These are phyloP conservation scores for Exutisphaerella laricina DNA, from an alignment of 2,329 filamentous ascomycete species.

Conservation along the genomic window DNA sequence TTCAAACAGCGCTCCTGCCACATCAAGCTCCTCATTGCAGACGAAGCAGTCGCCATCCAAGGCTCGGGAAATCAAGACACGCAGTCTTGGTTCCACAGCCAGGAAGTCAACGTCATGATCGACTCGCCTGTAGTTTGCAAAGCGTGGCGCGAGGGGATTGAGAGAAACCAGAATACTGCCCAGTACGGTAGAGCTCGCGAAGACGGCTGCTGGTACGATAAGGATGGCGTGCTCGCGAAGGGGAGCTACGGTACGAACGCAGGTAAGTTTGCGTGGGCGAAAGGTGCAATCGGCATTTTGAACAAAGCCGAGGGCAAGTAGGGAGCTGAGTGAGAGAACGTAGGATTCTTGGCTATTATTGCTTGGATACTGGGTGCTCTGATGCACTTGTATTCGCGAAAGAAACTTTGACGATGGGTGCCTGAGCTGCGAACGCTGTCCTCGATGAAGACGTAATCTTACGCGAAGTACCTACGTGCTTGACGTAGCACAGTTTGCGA, in stretches of 20 bases:
- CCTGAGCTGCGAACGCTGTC: not conserved
- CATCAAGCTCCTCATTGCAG: slow-evolving; percentile 70
- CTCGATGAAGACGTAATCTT: not conserved
- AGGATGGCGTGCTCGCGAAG: slow-evolving; percentile 35
- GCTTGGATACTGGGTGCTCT: slow-evolving; percentile 2
- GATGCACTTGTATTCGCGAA: slow-evolving; percentile 1
- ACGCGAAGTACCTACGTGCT: not conserved
- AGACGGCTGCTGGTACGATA: slow-evolving; percentile 60
- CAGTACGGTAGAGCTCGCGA: slow-evolving; percentile 51
- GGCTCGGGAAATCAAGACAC: slow-evolving; percentile 78
- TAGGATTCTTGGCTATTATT: slow-evolving; percentile 5
- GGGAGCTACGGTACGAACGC: slow-evolving; percentile 41
- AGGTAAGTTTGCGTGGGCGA: slow-evolving; percentile 20
- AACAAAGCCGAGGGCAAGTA: slow-evolving; percentile 18
- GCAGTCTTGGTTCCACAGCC: slow-evolving; percentile 71
- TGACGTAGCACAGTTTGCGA: too few species aligned
- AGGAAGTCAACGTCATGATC: slow-evolving; percentile 72
- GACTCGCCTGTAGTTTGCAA: slow-evolving; percentile 58
- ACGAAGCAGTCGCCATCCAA: slow-evolving; percentile 62
- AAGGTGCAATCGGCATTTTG: slow-evolving; percentile 18
- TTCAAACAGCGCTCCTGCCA: slow-evolving; percentile 66
- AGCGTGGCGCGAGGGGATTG: slow-evolving; percentile 22
- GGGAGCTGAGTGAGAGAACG: too few species aligned
- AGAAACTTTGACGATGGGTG: not conserved
- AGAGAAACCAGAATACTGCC: slow-evolving; percentile 61